Base-by-base conservation (phyloP, 768 basidiomycete species). In the Tylopilus sp. region DNA sequence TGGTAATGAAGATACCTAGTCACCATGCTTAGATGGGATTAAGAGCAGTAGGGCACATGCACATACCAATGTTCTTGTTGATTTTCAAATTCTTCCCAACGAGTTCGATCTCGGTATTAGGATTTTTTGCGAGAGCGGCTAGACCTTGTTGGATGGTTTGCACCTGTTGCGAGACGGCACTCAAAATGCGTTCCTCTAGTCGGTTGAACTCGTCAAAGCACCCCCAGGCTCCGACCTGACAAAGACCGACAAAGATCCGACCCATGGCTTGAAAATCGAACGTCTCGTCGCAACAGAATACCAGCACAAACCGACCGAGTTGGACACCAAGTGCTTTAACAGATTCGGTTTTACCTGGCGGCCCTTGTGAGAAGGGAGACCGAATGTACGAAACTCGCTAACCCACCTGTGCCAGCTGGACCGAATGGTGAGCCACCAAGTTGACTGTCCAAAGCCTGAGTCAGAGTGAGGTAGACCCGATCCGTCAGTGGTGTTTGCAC, bases 251-350 rank as follows among this genome's bases (percentile, higher is more conserved):
- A 67, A 99, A 99, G 60, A 99, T 98, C 56, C 97, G 90, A 56
- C 97, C 97, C 97, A 99, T 98, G 1, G 97, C 97, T 68, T 98
- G 95, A 78, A 98, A 98, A 70, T 99, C 97, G 70, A 99, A 98
- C 0, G 91, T 97, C 69, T 99, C 97, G 70, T 99, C 97, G 64
- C 97, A 99, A 67, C 97, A 98, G 75, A 99, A 99, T n/a, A 99
- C 97, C 43, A 99, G 79, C n/a, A 99, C 97, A 63, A 99, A 99
- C 33, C 97, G 86, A 36, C 97, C 97, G 6, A 99, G 83, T 62
- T 97, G 95, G 2, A 98, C 92, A 44, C 97, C 97, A 20, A 99
- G 83, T 2, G 97, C 95, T 71, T 99, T 99, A 66, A 99, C 97
- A 2, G 97, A 98, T 71, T 99, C 97, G 0, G 97, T 99, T 75